phyloP scores from a whole-genome alignment of 495 filamentous ascomycete genomes.

The Penicillium samsonianum region DNA sequence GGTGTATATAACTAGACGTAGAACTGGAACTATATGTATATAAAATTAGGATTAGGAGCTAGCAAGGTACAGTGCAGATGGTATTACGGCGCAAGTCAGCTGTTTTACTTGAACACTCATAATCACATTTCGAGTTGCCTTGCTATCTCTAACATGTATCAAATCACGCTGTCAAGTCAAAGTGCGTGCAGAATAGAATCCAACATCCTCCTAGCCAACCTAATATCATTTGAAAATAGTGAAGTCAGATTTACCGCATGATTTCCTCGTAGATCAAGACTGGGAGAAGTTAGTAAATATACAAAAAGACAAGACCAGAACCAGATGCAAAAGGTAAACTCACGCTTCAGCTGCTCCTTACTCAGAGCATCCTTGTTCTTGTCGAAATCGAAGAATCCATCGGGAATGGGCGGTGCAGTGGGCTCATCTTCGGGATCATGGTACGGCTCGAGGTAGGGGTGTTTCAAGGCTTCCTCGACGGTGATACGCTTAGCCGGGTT shows the following conservation, averaged over 20 bases:
- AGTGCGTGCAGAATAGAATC: conserved; percentile 18
- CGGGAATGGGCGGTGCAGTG: conserved; percentile 91
- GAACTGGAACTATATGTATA: background rate
- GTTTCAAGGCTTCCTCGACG: conserved; percentile 94
- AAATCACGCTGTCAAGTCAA: conserved; percentile 12
- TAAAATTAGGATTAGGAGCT: background rate
- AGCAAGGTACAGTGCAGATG: background rate
- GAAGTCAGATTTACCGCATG: conserved; percentile 72
- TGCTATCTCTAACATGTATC: conserved; percentile 17
- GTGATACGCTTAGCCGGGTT: conserved; percentile 98
- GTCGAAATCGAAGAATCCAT: conserved; percentile 99
- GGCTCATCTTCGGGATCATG: conserved; percentile 99
- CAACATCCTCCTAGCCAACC: background rate
- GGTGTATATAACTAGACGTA: background rate
- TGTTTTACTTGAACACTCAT: conserved; percentile 6
- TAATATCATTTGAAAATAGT: background rate
- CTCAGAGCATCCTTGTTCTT: conserved; percentile 98
- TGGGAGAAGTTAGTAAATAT: conserved; percentile 32
- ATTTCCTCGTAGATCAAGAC: conserved; percentile 97
- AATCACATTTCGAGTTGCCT: conserved; percentile 14
- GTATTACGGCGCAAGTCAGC: background rate
- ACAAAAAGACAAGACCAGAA: background rate
- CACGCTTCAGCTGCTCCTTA: conserved; percentile 95
- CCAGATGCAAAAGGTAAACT: conserved; percentile 26
- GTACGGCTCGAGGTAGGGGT: conserved; percentile 98